Base-by-base conservation (phyloP, 2,329 filamentous ascomycete species). In the Penicillium sp. region DNA sequence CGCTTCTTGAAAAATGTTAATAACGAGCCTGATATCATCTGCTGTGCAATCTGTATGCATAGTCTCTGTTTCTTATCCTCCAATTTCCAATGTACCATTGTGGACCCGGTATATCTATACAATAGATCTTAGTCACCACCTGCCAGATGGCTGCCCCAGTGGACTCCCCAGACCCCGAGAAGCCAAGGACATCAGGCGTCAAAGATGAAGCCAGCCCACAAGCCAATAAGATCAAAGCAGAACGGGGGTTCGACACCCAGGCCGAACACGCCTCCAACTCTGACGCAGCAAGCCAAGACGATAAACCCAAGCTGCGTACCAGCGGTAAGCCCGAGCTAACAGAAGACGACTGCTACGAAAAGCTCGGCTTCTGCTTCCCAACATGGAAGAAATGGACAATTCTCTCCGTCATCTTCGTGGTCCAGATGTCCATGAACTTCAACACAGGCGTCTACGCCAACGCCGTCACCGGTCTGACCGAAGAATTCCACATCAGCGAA, bases 371-470 rank as follows among this genome's bases (percentile, higher is more conserved):
- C 67, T 76, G 76, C 31, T 89, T 83, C 59, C 75, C 86, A 0
- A 68, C 58, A 5, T 80, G 76, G 77, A 88, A 87, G 76, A 90
- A 90, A 76, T 90, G 88, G 87, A 83, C 78, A 62, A 88, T 90
- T 64, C 79, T 90, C 49, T 83, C 81, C 19, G 81, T 90, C 69
- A 88, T 90, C 70, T 90, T 90, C 77, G 75, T 84, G 11, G 87
- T 90, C 5, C 88, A 90, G 68, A 84, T 87, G 16, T 90, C 87
- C 8, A 90, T 90, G 87, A 90, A 90, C 78, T 89, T 90, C 78
- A 90, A 90, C 76, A 88, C 87, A 3, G 87, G 84, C 50, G 80
- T 90, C 7, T 90, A 89, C 73, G 86, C 87, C 46, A 89, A 89
- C 64, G 87, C 83, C 29, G 78, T 89, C n/a, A 71, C 73, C 0